Conservation (phyloP, 192 early-diverging fungal genomes). For the Mortierella antarctica region DNA sequence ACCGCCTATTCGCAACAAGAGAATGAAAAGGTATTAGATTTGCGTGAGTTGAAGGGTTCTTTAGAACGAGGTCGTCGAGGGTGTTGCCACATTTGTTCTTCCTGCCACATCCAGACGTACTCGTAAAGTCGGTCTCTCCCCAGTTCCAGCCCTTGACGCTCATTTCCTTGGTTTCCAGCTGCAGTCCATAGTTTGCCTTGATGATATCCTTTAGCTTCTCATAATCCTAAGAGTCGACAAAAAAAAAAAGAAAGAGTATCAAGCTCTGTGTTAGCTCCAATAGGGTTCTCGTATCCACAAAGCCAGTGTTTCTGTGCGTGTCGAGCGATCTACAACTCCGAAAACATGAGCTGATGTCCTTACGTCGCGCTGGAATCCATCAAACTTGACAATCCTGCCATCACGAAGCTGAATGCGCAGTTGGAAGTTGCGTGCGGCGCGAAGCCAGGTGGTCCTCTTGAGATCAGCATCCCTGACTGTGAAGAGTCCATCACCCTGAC, state of each 20-base stretch:
- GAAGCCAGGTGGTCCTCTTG: slow-evolving; percentile 79
- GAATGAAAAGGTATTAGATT: neutral
- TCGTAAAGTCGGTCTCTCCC: slow-evolving; percentile 89
- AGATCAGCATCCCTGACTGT: slow-evolving; percentile 75
- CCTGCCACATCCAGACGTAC: slow-evolving; percentile 37
- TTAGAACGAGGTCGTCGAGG: neutral
- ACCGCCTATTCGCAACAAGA: slow-evolving; percentile 31
- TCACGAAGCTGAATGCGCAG: slow-evolving; percentile 81
- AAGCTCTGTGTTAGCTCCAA: neutral
- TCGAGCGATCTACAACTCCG: neutral
- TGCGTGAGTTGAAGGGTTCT: neutral
- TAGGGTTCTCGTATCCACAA: no score
- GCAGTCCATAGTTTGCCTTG: slow-evolving; percentile 77
- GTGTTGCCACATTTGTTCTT: neutral
- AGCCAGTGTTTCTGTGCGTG: slow-evolving; percentile 5
- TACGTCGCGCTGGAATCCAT: slow-evolving; percentile 87
- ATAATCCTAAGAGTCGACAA: slow-evolving; percentile 68
- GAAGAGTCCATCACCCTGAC: slow-evolving; percentile 60
- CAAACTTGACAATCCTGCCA: slow-evolving; percentile 84
- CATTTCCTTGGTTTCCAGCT: slow-evolving; percentile 84
- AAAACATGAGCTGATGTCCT: slow-evolving; percentile 3
- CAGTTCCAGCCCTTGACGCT: slow-evolving; percentile 97
- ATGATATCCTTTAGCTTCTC: slow-evolving; percentile 82
- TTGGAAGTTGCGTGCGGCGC: slow-evolving; percentile 88
- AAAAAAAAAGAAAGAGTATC: neutral